A percentile compares a stretch with the other conserved stretches of the same genome.
Evolutionary conservation across 2,329 filamentous ascomycete genomes (phyloP).

Genomic region (Ceratocystis papillata): DNA sequence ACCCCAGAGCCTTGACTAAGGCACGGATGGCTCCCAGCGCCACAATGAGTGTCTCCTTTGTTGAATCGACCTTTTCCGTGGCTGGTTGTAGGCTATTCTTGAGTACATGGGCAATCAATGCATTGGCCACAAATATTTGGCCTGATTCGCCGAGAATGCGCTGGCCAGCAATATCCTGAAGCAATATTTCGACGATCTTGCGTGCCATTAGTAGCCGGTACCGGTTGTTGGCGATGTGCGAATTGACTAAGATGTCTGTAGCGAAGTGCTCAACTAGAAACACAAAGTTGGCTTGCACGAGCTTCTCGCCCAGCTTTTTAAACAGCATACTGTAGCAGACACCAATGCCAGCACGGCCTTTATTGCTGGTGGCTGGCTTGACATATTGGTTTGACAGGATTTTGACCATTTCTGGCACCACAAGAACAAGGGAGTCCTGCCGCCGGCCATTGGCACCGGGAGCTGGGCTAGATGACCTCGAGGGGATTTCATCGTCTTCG

Average conservation of each 20-base stretch:
- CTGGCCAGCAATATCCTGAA: constrained; percentile 72
- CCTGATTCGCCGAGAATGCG: constrained; percentile 81
- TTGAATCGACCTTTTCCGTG: constrained; percentile 77
- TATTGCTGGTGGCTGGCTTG: constrained; percentile 66
- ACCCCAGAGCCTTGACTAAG: constrained; percentile 68
- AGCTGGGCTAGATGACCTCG: constrained; percentile 62
- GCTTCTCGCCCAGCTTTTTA: constrained; percentile 64
- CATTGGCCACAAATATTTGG: constrained; percentile 69
- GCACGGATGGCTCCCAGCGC: constrained; percentile 69
- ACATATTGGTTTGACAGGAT: constrained; percentile 73
- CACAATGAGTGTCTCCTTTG: constrained; percentile 72
- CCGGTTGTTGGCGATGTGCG: constrained; percentile 67
- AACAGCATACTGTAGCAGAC: constrained; percentile 79
- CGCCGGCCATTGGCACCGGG: constrained; percentile 50
- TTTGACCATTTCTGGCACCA: constrained; percentile 65
- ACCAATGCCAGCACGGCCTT: constrained; percentile 68
- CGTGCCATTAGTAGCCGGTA: constrained; percentile 78
- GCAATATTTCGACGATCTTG: constrained; percentile 69
- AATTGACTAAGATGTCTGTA: constrained; percentile 64
- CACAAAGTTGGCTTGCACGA: constrained; percentile 73
- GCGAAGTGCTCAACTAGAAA: constrained; percentile 73
- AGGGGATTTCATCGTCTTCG: constrained; percentile 61
- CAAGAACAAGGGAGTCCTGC: constrained; percentile 59
- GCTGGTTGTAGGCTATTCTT: constrained; percentile 90
- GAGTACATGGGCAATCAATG: constrained; percentile 73